Conservation (phyloP, 2,329 filamentous ascomycete genomes). For the Aspergillus novofumigatus region DNA sequence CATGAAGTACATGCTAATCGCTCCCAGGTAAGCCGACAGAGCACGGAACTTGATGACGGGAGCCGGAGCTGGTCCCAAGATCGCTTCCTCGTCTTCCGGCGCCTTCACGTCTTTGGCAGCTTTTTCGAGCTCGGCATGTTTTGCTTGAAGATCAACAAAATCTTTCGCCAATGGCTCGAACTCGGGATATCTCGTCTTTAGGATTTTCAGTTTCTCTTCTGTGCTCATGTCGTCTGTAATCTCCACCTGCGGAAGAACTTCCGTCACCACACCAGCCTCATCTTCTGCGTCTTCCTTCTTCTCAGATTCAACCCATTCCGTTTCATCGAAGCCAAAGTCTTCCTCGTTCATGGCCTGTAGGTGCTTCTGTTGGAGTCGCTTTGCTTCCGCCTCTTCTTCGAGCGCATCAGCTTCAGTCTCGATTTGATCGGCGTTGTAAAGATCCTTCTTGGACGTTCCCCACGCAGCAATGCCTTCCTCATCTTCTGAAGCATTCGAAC, state of each 20-base stretch:
- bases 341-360: slow-evolving; percentile 81
- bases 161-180: slow-evolving; percentile 83
- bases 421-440: slow-evolving; percentile 82
- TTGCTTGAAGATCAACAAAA: slow-evolving; percentile 63
- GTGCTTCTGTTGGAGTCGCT: slow-evolving; percentile 85
- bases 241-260: slow-evolving; percentile 79
- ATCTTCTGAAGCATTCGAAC: slow-evolving; percentile 25
- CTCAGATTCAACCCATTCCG: slow-evolving; percentile 69
- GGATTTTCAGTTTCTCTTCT: slow-evolving; percentile 69
- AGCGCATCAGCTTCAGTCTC: slow-evolving; percentile 70
- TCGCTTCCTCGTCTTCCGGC: slow-evolving; percentile 28
- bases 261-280: slow-evolving; percentile 63
- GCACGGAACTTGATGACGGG: slow-evolving; percentile 71
- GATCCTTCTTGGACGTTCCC: slow-evolving; percentile 83
- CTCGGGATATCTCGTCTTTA: slow-evolving; percentile 83
- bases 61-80: slow-evolving; percentile 46
- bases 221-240: slow-evolving; percentile 74
- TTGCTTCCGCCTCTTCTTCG: slow-evolving; percentile 88
- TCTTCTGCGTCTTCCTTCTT: slow-evolving; percentile 45
- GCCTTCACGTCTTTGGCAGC: slow-evolving; percentile 56
- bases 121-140: slow-evolving; percentile 56
- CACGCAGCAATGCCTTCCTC: slow-evolving; percentile 66
- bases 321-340: slow-evolving; percentile 90
- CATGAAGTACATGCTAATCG: slow-evolving; percentile 90
- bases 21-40: slow-evolving; percentile 78